Percentiles rank a stretch among this genome's conserved stretches.
Conservation (phyloP, 805 yeast genomes). For the Wickerhamiella azyma region DNA sequence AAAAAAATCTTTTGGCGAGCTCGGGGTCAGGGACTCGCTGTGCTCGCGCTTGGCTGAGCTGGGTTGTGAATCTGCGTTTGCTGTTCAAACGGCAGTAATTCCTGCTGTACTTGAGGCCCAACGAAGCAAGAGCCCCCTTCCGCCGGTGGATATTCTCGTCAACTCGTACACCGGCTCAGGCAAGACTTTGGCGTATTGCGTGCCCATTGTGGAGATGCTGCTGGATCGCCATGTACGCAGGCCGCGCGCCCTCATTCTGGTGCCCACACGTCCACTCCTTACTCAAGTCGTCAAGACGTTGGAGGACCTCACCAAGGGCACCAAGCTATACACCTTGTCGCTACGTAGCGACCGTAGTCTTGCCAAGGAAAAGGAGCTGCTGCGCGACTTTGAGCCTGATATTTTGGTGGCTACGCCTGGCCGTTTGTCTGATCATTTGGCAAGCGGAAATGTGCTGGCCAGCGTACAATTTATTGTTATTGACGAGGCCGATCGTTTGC, state of each 20-base stretch:
- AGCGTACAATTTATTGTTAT: slow-evolving; percentile 53
- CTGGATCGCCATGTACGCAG: slow-evolving; percentile 49
- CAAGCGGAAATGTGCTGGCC: slow-evolving; percentile 39
- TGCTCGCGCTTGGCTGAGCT: slow-evolving; percentile 33
- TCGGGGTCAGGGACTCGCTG: slow-evolving; percentile 33
- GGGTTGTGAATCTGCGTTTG: slow-evolving; percentile 48
- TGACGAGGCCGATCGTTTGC: slow-evolving; percentile 93
- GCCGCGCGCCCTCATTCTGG: slow-evolving; percentile 60
- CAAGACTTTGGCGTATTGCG: slow-evolving; percentile 75
- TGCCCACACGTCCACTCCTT: slow-evolving; percentile 83
- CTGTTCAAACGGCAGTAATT: slow-evolving; percentile 61
- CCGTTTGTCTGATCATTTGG: slow-evolving; percentile 51
- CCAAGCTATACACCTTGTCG: slow-evolving; percentile 48
- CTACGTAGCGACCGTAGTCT: slow-evolving; percentile 42
- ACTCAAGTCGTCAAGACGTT: slow-evolving; percentile 66
- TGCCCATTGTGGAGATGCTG: slow-evolving; percentile 67
- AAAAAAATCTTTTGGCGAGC: slow-evolving; percentile 36
- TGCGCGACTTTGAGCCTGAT: slow-evolving; percentile 26
- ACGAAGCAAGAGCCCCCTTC: slow-evolving; percentile 24
- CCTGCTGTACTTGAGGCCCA: slow-evolving; percentile 37
- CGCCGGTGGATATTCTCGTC: slow-evolving; percentile 50
- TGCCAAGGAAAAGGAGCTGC: slow-evolving; percentile 45
- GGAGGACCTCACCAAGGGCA: slow-evolving; percentile 46
- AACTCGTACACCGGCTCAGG: slow-evolving; percentile 96
- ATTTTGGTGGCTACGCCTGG: slow-evolving; percentile 61